Evolutionary conservation across 2,329 filamentous ascomycete species (phyloP).

Genomic region (Sclerotinia glacialis): DNA sequence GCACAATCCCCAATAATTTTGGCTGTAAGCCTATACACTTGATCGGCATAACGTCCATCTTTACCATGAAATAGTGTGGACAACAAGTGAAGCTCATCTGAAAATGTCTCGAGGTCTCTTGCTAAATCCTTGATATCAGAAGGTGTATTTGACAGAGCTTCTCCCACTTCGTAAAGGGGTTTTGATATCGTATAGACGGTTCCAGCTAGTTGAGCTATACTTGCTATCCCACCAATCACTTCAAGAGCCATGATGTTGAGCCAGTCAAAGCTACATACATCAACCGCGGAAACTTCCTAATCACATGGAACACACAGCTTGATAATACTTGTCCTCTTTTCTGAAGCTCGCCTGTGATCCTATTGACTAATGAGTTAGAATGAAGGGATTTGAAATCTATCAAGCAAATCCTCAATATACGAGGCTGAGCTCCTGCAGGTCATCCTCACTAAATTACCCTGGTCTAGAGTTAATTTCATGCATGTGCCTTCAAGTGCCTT

Average conservation of each 20-base stretch:
- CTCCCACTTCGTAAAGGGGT: slow-evolving; percentile 25
- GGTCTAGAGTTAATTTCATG: too few species aligned
- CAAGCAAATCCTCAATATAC: neutral
- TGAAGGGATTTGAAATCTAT: neutral
- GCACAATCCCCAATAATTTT: slow-evolving; percentile 31
- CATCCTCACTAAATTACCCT: neutral
- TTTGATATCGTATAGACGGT: slow-evolving; percentile 28
- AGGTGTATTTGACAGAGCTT: slow-evolving; percentile 26
- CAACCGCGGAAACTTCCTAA: neutral
- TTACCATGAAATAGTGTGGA: slow-evolving; percentile 25
- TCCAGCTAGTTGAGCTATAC: slow-evolving; percentile 26
- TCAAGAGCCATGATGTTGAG: slow-evolving; percentile 23
- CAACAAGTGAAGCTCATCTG: slow-evolving; percentile 24
- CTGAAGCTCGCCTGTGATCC: neutral
- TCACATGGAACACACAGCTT: neutral
- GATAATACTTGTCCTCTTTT: neutral
- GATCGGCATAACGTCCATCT: slow-evolving; percentile 25
- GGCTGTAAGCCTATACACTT: slow-evolving; percentile 26
- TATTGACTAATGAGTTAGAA: neutral
- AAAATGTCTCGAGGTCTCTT: slow-evolving; percentile 27
- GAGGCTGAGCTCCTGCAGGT: slow-evolving; percentile 5
- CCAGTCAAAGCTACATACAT: neutral
- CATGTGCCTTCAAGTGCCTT: too few species aligned
- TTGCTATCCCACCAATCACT: slow-evolving; percentile 25
- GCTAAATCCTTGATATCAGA: slow-evolving; percentile 30